Percentiles rank a stretch among this genome's conserved stretches.
Evolutionary conservation across 2,329 filamentous ascomycete species (phyloP).

Genomic region (Neocucurbitaria cava): DNA sequence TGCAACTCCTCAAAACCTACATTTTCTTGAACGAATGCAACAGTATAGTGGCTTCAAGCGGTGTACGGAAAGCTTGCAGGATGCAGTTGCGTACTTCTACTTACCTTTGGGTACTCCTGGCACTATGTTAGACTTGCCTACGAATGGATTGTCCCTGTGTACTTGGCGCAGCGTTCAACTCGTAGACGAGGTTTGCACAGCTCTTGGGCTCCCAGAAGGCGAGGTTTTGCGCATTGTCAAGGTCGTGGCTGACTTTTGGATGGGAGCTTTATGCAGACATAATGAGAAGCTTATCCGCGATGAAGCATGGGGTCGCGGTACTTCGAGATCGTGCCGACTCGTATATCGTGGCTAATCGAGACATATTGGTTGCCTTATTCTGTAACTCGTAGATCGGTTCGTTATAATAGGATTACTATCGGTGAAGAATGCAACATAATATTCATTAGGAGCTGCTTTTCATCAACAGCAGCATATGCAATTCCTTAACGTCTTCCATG

Average conservation of each 20-base stretch:
- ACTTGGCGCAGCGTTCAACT: background rate
- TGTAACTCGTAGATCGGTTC: no score
- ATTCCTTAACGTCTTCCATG: slow-evolving; percentile 19
- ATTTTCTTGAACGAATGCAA: background rate
- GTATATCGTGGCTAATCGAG: no score
- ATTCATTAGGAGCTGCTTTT: background rate
- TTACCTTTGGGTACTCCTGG: background rate
- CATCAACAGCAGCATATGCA: background rate
- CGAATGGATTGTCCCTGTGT: background rate
- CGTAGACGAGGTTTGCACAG: background rate
- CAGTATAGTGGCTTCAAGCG: background rate
- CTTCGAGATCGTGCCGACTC: background rate
- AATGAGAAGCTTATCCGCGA: background rate
- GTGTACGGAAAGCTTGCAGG: background rate
- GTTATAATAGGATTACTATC: background rate
- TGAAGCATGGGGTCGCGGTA: background rate
- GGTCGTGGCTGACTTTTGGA: background rate
- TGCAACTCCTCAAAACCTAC: background rate
- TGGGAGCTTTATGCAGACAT: background rate
- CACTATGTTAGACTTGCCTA: background rate
- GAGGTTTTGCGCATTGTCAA: background rate
- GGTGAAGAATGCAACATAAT: background rate
- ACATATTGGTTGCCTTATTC: no score
- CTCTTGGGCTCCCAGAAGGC: background rate
- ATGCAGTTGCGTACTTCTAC: background rate